phyloP scores from a whole-genome alignment of 352 stramenopile species.

The Globisporangium echinulatum region DNA sequence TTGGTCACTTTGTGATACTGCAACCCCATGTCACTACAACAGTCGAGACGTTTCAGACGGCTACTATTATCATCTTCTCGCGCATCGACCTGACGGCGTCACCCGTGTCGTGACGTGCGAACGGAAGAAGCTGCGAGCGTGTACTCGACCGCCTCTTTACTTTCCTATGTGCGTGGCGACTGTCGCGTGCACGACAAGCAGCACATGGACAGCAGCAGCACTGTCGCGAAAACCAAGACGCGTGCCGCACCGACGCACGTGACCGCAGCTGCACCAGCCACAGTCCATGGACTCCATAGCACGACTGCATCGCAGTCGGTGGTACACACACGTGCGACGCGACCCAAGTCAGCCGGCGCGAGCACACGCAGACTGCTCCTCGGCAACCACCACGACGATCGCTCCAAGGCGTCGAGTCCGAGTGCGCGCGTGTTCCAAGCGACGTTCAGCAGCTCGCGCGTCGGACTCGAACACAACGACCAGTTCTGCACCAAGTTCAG shows the following conservation, averaged over 20 bases:
- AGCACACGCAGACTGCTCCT: not conserved
- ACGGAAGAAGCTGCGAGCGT: no score
- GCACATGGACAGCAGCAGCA: no score
- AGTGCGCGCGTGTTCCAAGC: not conserved
- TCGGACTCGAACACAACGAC: slow-evolving; percentile 3
- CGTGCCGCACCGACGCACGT: not conserved
- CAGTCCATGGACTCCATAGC: not conserved
- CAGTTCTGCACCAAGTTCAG: slow-evolving; percentile 12
- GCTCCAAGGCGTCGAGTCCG: not conserved
- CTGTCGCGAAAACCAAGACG: not conserved
- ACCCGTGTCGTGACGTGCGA: no score
- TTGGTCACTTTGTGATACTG: no score
- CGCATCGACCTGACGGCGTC: no score
- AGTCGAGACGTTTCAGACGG: no score
- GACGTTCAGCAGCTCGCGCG: slow-evolving; percentile 7
- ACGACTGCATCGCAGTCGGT: not conserved
- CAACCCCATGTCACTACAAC: no score
- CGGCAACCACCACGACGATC: not conserved
- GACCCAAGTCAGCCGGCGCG: slow-evolving; percentile 7
- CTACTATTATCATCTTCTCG: no score
- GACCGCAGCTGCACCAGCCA: no score
- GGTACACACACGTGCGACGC: not conserved
- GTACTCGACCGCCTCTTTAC: no score
- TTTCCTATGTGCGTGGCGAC: no score
- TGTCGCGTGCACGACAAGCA: no score